Base-by-base conservation (phyloP, 768 basidiomycete genomes). In the Tubosaeta brunneosetosa region DNA sequence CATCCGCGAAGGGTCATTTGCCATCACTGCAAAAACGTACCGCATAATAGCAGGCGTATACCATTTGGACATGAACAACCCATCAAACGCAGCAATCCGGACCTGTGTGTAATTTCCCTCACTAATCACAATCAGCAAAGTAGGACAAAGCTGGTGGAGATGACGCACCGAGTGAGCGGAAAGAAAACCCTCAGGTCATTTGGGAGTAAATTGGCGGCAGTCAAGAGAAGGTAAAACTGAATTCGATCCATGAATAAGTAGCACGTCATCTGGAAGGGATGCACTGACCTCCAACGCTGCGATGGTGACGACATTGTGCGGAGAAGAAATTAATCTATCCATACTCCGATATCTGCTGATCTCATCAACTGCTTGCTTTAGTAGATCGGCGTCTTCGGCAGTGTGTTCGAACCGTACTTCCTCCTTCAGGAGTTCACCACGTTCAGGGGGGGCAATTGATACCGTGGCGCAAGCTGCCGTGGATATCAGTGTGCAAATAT, bases 41-140 rank as follows among this genome's bases (percentile, higher is more conserved):
- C 83, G 82, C 82, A 91, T 88, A 60, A 94, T 84, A 62, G 83
- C 80, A 33, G 85, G 84, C 2, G 85, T 78, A 66, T 91, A 86
- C 92, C 93, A 88, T 50, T 92, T 86, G 52, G 87, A 87, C 66
- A 93, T 72, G 76, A 95, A 86, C 10, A 98, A 77, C 32, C 91
- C 90, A 69, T 99, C 97, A 60, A 99, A 97, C 4, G 97, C 95
- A 4, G 90, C 85, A 42, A 92, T 80, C 43, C 97, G 86, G 42
- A 99, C 90, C 64, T 91, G 87, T 3, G 86, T 86, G 61, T 88
- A 93, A 65, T 97, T 97, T 37, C 95, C 97, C 71, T 97, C 93
- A 25, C 94, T 94, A 58, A 26, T 53, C 50, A 34, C 42, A 43
- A 52, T 61, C n/a, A 63, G 56, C 10, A 47, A 50, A 38, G 25